Evolutionary conservation across 164 flowering plant genomes (phyloP), one percentile per base, ranked within the genome.

Genomic region (Chimonanthus salicifolius): DNA sequence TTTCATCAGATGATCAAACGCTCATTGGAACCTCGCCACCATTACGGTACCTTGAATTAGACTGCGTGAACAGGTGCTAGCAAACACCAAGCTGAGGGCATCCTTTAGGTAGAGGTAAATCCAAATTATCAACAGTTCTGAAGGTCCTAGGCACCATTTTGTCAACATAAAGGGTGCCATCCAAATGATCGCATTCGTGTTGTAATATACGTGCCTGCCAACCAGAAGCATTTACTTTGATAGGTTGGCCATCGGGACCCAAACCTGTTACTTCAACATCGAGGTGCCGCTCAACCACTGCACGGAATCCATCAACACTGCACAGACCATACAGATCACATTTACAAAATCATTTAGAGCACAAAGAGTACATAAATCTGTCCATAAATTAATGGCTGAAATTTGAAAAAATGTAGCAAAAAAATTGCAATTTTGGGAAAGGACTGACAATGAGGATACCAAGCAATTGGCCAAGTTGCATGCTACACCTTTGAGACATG

Each of bases 181-280:
- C 97, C 80, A 94, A 77, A 80, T 92, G 97, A 80, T 94, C 97
- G 66, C 96, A 94, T 70, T 94, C 99, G 43, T 94, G 99, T 78
- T 92, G 97, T 51, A 94, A 76, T 65, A 94, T 91, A 0, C 97
- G 91, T 0, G 99, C 97, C 78, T 94, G 91, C 99, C 97, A 94
- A 3, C 99, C 99, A 44, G 89, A 80, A 67, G 97, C 96, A 74
- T 84, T 77, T 46, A 94, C 83, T 78, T 82, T 87, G 68, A 94
- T 79, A 13, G 95, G 88, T 68, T 84, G 72, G 2, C 97, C 99
- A 72, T 85, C 65, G 7, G 89, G 92, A 73, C 77, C 86, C n/a
- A 90, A 80, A 44, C 97, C 99, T 15, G 88, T 84, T 64, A 91
- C 95, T 78, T 91, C 95, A 47, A 94, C 95, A 58, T 91, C 89